Conservation (phyloP, 1,284 basidiomycete genomes). For the Sporisorium reilianum region DNA sequence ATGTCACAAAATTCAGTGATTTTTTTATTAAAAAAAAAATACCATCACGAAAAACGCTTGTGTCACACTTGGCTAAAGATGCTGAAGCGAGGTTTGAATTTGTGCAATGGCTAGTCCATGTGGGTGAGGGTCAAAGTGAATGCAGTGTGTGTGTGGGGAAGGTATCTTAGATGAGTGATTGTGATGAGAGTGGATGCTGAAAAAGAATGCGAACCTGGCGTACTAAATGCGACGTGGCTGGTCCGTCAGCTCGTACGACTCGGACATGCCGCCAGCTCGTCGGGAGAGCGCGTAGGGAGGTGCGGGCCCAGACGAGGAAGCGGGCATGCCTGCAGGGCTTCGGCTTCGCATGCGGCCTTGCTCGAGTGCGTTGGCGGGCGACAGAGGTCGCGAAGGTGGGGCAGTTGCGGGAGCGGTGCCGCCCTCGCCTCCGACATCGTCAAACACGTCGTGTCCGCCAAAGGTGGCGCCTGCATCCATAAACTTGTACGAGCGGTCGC, state of each 20-base stretch:
- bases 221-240: conserved; percentile 30
- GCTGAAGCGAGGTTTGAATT: no score
- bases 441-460: conserved; percentile 43
- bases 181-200: not conserved
- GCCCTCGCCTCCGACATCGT: conserved; percentile 21
- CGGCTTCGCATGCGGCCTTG: conserved; percentile 40
- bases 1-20: no score
- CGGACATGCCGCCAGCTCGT: conserved; percentile 14
- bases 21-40: no score
- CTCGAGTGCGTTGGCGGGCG: conserved; percentile 48
- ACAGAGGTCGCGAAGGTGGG: conserved; percentile 41
- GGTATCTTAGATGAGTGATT: no score
- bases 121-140: no score
- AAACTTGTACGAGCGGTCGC: conserved; percentile 42
- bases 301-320: conserved; percentile 29
- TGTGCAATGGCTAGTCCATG: no score
- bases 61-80: no score
- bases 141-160: not conserved
- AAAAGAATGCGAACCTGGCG: no score
- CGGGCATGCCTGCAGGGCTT: conserved; percentile 27
- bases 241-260: conserved; percentile 47
- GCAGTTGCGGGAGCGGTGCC: conserved; percentile 39
- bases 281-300: conserved; percentile 33
- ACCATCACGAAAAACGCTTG: no score
- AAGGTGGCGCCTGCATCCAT: conserved; percentile 45